These are phyloP conservation scores for Diplodia scrobiculata DNA, from an alignment of 2,329 filamentous ascomycete genomes.

Conservation along the genomic window DNA sequence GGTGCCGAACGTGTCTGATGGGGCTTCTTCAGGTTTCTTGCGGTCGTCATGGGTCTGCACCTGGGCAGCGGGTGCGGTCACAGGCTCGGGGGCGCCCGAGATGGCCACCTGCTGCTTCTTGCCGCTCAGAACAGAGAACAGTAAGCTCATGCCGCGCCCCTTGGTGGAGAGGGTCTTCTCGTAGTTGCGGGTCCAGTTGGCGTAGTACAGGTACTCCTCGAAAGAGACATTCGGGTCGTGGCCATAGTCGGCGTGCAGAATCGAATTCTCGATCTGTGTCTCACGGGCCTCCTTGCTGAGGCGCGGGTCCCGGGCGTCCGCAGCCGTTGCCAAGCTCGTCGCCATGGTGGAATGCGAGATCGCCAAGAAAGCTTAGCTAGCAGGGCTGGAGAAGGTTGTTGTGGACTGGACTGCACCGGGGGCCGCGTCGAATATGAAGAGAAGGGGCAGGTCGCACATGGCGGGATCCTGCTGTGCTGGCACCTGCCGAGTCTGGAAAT, in stretches of 20 bases:
- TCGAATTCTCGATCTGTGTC: background rate
- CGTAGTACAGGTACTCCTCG: constrained; percentile 49
- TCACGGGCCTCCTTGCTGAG: background rate
- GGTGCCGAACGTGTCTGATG: constrained; percentile 22
- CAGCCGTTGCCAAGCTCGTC: constrained; percentile 15
- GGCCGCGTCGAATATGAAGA: constrained; percentile 1
- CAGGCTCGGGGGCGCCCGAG: constrained; percentile 16
- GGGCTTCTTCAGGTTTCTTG: background rate
- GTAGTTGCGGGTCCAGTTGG: constrained; percentile 42
- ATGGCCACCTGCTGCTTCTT: constrained; percentile 18
- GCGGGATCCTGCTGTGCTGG: background rate
- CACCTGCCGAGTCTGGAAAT: constrained; percentile 2
- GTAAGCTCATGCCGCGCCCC: constrained; percentile 1
- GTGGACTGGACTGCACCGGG: background rate
- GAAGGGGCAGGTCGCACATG: background rate
- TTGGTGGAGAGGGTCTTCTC: constrained; percentile 35
- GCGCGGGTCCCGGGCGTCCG: background rate
- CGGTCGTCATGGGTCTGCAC: background rate
- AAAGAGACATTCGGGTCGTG: constrained; percentile 38
- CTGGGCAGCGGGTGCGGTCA: background rate
- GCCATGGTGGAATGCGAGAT: constrained; percentile 7
- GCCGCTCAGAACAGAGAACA: constrained; percentile 17
- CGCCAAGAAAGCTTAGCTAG: constrained; percentile 20
- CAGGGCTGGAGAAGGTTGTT: background rate
- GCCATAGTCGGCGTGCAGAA: constrained; percentile 12